Conservation (phyloP, 2,329 filamentous ascomycete genomes). For the Colletotrichum brevisporum region DNA sequence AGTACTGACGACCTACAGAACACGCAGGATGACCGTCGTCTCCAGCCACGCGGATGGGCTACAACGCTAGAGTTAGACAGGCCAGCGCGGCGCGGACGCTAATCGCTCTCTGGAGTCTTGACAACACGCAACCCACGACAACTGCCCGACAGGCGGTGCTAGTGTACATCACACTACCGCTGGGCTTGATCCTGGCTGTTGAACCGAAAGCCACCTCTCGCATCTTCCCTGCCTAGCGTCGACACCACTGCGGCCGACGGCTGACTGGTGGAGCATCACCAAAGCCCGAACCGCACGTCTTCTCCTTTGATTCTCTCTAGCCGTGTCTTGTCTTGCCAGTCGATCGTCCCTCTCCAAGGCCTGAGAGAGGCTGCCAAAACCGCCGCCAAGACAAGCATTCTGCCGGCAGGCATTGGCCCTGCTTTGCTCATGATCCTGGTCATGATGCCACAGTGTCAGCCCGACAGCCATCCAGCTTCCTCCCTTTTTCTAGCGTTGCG, state of each 20-base stretch:
- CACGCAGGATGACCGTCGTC: conserved; percentile 14
- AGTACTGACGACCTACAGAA: conserved; percentile 8
- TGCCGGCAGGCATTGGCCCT: conserved; percentile 35
- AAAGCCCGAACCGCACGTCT: conserved; percentile 26
- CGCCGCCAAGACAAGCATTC: conserved; percentile 36
- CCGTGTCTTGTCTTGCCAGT: conserved; percentile 25
- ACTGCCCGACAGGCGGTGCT: conserved; percentile 5
- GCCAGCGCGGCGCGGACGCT: conserved; percentile 23
- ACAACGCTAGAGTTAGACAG: conserved; percentile 25
- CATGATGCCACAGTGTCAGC: conserved; percentile 26
- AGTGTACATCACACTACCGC: background rate
- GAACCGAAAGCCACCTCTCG: conserved; percentile 5
- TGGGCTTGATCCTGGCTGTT: background rate
- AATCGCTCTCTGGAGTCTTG: conserved; percentile 26
- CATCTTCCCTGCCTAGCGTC: conserved; percentile 24
- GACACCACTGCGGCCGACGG: conserved; percentile 24
- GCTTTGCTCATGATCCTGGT: conserved; percentile 20
- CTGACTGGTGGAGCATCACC: conserved; percentile 35
- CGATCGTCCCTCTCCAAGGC: conserved; percentile 24
- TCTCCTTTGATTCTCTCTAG: conserved; percentile 26
- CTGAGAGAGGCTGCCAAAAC: conserved; percentile 38
- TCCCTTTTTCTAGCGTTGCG: conserved; percentile 24
- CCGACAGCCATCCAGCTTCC: conserved; percentile 21
- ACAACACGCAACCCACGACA: conserved; percentile 25
- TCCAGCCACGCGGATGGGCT: conserved; percentile 28